Base-by-base conservation (phyloP, 78 protist genomes). In the Thecamonas trahens region DNA sequence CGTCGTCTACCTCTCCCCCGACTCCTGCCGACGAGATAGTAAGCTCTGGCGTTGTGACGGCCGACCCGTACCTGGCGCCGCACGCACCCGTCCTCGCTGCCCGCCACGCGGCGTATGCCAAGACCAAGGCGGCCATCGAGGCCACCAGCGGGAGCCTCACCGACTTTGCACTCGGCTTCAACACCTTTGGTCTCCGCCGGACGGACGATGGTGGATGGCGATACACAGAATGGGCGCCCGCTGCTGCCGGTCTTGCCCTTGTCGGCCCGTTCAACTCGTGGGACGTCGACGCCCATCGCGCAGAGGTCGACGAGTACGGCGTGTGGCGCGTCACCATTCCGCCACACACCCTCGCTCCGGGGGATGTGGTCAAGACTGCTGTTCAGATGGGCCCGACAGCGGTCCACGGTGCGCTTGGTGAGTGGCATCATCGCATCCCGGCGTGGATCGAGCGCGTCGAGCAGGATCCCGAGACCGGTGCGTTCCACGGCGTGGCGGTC, bases 381-480 rank as follows among this genome's bases (percentile, higher is more conserved):
- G 8, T 6, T 15, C 37, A 61, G 11, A 32, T 15, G 13, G 20
- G 7, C 50, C 7, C 7, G 67, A 11, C 14, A 62, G 26, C 60
- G n/a, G 57, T 83, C 24, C 35, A 44, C 7, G 52, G 61, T 5
- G 74, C 63, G 15, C 77, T 63, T 45, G 94, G 92, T 28, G 73
- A 72, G 67, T 52, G 59, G 58, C 67, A 68, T 26, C 82, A 79
- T 42, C 72, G 97, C 26, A 74, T 89, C 52, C 92, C 97, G 47
- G 89, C 94, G 9, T 93, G 91, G 91, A 77, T 82, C 57, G 22
- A 26, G 49, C 29, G 68, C 61, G 83, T 75, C 6, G 78, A 58
- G 58, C 88, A 79, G 66, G 88, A 81, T 8, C 62, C 57, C 53
- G 79, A 63, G 50, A 67, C 61, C 29, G 20, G 28, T 3, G 0